Percentiles rank a stretch among this genome's conserved stretches.
Conservation (phyloP, 2,329 filamentous ascomycete species). For the Ophiostoma sp. region DNA sequence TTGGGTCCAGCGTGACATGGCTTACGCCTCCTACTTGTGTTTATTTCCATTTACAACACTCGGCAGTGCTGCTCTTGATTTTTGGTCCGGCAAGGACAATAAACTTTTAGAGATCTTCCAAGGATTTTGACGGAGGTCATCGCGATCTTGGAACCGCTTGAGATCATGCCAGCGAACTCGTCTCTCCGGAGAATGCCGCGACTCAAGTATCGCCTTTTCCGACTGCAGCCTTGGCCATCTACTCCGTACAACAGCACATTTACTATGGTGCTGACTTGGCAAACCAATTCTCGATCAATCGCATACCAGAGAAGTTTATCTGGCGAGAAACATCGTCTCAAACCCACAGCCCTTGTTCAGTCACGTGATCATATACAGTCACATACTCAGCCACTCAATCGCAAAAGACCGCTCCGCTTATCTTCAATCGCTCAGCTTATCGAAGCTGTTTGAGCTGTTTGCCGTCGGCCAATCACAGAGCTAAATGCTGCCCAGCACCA, state of each 20-base stretch:
- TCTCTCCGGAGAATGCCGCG: neutral
- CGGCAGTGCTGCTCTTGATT: neutral
- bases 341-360: neutral
- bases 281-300: neutral
- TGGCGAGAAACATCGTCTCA: neutral
- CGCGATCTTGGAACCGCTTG: neutral
- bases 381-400: neutral
- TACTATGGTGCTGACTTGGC: neutral
- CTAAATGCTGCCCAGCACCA: neutral
- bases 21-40: neutral
- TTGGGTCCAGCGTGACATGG: neutral
- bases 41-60: conserved; percentile 2
- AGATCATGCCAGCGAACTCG: neutral
- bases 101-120: neutral
- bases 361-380: neutral
- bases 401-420: neutral
- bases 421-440: conserved; percentile 8
- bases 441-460: conserved; percentile 3
- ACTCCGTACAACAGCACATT: neutral
- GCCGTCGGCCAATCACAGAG: conserved; percentile 15
- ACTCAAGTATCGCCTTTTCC: neutral
- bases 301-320: neutral
- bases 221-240: neutral
- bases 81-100: neutral
- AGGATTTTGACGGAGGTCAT: neutral